Percentiles rank a stretch among this genome's conserved stretches.
These are phyloP conservation scores for Pythium chondricola DNA, from an alignment of 352 stramenopile species.

Conservation along the genomic window DNA sequence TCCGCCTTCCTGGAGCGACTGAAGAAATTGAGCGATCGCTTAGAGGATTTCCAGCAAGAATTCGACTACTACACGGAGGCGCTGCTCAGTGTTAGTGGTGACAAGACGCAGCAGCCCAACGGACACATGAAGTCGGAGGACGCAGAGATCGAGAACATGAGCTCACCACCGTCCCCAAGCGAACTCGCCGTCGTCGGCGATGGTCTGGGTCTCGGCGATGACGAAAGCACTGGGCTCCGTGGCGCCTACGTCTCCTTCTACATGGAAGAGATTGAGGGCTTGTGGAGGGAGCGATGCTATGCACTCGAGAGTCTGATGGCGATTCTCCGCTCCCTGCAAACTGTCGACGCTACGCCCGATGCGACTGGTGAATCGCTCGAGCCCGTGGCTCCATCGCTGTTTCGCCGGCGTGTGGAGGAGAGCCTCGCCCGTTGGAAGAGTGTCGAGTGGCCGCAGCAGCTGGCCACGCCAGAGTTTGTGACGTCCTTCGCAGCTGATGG, in stretches of 20 bases:
- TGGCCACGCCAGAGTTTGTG: conserved; percentile 25
- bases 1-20: conserved; percentile 59
- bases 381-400: neutral
- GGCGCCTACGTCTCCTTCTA: conserved; percentile 74
- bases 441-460: conserved; percentile 52
- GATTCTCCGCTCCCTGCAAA: conserved; percentile 53
- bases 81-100: conserved; percentile 36
- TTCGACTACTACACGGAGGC: conserved; percentile 74
- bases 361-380: neutral
- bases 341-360: neutral
- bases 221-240: conserved; percentile 46
- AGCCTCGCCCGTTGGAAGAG: conserved; percentile 50
- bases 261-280: conserved; percentile 67
- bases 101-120: conserved; percentile 5
- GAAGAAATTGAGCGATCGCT: conserved; percentile 48
- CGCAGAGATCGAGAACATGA: neutral
- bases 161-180: too few species aligned
- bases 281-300: conserved; percentile 79
- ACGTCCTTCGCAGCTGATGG: conserved; percentile 12
- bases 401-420: conserved; percentile 12
- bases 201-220: conserved; percentile 13
- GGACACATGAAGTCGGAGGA: conserved; percentile 17
- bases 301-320: conserved; percentile 71
- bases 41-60: conserved; percentile 69
- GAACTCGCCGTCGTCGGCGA: conserved; percentile 10